phyloP scores from a whole-genome alignment of 2,329 filamentous ascomycete genomes.

The Orbilia ellipsospora region DNA sequence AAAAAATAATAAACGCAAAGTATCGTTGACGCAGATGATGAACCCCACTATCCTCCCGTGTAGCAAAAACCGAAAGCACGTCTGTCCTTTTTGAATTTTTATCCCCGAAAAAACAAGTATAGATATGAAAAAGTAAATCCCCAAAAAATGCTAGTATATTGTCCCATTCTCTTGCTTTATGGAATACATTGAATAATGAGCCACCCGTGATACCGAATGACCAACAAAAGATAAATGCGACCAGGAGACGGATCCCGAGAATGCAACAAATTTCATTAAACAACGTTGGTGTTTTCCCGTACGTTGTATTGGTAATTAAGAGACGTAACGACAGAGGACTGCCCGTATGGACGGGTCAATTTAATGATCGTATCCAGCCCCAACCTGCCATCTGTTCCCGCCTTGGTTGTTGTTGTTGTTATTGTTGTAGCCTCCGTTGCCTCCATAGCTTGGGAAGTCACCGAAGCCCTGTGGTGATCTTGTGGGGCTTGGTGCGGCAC shows the following conservation, averaged over 20 bases:
- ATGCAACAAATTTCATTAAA: constrained; percentile 53
- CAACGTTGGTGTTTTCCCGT: constrained; percentile 6
- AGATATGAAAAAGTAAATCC: constrained; percentile 39
- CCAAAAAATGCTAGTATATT: constrained; percentile 40
- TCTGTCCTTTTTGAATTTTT: constrained; percentile 40
- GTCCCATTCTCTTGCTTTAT: constrained; percentile 38
- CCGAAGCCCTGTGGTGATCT: constrained; percentile 50
- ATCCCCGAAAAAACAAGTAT: constrained; percentile 32
- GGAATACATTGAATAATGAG: constrained; percentile 42
- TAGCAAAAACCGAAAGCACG: constrained; percentile 41
- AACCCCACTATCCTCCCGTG: constrained; percentile 26
- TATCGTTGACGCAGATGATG: constrained; percentile 49
- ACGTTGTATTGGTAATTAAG: constrained; percentile 29
- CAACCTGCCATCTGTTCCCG: constrained; percentile 66
- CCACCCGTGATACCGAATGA: constrained; percentile 30
- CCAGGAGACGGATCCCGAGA: constrained; percentile 37
- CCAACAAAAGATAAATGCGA: constrained; percentile 16
- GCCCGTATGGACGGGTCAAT: constrained; percentile 4
- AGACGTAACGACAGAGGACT: constrained; percentile 22
- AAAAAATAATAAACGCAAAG: constrained; percentile 21
- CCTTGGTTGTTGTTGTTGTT: constrained; percentile 60
- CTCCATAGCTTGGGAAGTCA: constrained; percentile 58
- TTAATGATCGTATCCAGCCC: constrained; percentile 69
- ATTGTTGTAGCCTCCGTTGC: constrained; percentile 56
- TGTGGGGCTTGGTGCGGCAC: constrained; percentile 60